phyloP scores from a whole-genome alignment of 2,329 filamentous ascomycete genomes.

The Alternaria atra region DNA sequence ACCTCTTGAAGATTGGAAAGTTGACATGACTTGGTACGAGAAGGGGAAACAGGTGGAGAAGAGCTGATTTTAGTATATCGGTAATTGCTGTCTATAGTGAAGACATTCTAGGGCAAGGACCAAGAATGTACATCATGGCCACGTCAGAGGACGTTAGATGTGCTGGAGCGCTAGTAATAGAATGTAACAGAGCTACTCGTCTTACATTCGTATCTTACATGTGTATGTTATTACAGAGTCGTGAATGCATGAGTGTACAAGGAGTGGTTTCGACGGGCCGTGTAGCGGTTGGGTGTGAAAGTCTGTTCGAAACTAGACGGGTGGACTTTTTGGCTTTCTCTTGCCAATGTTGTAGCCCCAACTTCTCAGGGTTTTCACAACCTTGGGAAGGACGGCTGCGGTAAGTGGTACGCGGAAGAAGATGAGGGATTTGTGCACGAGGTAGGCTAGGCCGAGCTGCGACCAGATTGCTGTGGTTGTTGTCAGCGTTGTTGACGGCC shows the following conservation, averaged over 20 bases:
- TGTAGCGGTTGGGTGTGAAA: background rate
- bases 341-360: constrained; percentile 98
- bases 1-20: background rate
- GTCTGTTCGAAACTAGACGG: background rate
- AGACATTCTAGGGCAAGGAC: background rate
- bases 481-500: constrained; percentile 20
- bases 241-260: constrained; percentile 20
- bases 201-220: constrained; percentile 17
- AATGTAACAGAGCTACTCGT: background rate
- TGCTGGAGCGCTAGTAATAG: background rate
- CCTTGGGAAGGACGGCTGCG: constrained; percentile 87
- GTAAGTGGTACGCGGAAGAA: constrained; percentile 94
- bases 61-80: background rate
- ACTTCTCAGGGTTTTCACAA: constrained; percentile 84
- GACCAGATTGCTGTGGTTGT: constrained; percentile 71
- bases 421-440: constrained; percentile 97
- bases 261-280: background rate
- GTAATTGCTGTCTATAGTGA: background rate
- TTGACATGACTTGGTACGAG: background rate
- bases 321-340: constrained; percentile 57
- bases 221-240: constrained; percentile 19
- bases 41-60: background rate
- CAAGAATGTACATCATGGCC: background rate
- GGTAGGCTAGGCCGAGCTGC: constrained; percentile 91
- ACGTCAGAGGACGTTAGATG: background rate